These are phyloP conservation scores for Backusella luteola DNA, from an alignment of 192 early-diverging fungal species.

Conservation along the genomic window DNA sequence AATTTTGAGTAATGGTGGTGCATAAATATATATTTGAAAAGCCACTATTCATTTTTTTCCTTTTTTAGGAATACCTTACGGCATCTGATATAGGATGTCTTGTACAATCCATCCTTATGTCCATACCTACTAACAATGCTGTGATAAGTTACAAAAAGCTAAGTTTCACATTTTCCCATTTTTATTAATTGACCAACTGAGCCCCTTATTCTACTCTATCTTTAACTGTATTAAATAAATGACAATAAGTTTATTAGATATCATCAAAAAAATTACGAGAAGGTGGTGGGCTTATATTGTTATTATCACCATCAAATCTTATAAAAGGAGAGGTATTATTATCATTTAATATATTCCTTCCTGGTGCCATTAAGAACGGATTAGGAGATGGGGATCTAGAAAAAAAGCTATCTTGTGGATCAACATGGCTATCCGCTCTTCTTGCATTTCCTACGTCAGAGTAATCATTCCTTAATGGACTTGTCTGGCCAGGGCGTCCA, in stretches of 20 bases:
- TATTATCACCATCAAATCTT: conserved; percentile 2
- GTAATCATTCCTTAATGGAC: background rate
- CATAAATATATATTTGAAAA: no score
- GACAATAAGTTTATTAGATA: background rate
- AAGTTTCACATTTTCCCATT: no score
- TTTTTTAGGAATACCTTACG: no score
- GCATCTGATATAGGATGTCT: no score
- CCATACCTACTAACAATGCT: no score
- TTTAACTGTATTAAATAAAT: no score
- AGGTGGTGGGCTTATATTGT: background rate
- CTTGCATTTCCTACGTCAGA: background rate
- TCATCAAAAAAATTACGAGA: conserved; percentile 12
- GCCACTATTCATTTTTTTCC: no score
- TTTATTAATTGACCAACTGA: no score
- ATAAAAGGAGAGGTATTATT: conserved; percentile 17
- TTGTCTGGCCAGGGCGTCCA: background rate
- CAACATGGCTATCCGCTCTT: background rate
- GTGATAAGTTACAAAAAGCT: no score
- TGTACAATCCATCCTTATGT: no score
- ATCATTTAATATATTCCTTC: background rate
- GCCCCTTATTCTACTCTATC: no score
- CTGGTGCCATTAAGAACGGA: conserved; percentile 11
- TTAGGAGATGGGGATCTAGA: conserved; percentile 19
- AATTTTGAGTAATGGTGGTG: no score
- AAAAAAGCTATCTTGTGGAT: background rate